Percentiles rank a stretch among this genome's conserved stretches.
These are phyloP conservation scores for Wickerhamomyces strasburgensis DNA, from an alignment of 805 yeast genomes.

Conservation along the genomic window DNA sequence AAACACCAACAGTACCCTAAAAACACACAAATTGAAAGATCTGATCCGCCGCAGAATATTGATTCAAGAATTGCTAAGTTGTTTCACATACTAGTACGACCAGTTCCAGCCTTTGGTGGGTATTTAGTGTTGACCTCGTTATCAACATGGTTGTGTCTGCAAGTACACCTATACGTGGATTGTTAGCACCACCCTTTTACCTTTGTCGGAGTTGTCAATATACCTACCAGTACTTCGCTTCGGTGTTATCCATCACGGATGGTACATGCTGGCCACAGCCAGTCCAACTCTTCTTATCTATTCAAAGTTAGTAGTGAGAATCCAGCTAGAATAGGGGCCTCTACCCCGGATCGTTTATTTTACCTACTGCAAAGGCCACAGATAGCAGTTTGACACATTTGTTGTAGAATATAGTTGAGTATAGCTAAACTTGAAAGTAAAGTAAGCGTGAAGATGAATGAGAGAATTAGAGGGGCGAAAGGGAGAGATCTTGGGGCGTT, in stretches of 20 bases:
- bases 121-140: conserved; percentile 35
- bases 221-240: conserved; percentile 31
- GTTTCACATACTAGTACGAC: conserved; percentile 35
- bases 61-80: neutral
- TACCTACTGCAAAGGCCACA: conserved; percentile 25
- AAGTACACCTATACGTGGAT: conserved; percentile 51
- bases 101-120: conserved; percentile 65
- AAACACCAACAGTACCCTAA: too few relatives aligned
- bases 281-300: conserved; percentile 53
- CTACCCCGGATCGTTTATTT: neutral
- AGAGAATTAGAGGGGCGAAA: too few relatives aligned
- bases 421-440: too few relatives aligned
- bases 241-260: conserved; percentile 50
- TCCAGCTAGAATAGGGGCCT: neutral
- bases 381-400: conserved; percentile 25
- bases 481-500: too few relatives aligned
- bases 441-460: too few relatives aligned
- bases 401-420: too few relatives aligned
- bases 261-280: conserved; percentile 57
- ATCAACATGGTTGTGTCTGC: conserved; percentile 32
- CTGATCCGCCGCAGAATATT: too few relatives aligned
- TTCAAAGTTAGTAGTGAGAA: conserved; percentile 5
- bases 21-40: too few relatives aligned
- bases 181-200: too few relatives aligned
- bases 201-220: too few relatives aligned